These are phyloP conservation scores for Lachnum nothofagi DNA, from an alignment of 2,329 filamentous ascomycete species.

Conservation along the genomic window DNA sequence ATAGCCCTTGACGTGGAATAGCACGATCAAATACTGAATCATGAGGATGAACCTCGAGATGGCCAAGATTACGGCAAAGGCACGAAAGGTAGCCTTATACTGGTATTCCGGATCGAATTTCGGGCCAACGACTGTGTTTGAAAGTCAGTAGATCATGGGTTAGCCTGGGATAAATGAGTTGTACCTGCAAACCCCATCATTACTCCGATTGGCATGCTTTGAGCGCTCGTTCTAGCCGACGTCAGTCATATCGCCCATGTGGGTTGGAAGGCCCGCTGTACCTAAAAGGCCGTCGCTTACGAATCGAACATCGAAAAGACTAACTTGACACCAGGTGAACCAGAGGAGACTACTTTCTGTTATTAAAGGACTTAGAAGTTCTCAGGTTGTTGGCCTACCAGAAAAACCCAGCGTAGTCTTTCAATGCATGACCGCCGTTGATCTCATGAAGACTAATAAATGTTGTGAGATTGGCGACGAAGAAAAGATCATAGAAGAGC, in stretches of 20 bases:
- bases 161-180: no score
- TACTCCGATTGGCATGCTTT: not conserved
- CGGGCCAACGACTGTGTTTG: conserved; percentile 43
- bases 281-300: conserved; percentile 51
- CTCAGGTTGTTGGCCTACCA: no score
- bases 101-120: conserved; percentile 33
- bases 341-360: conserved; percentile 40
- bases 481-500: no score
- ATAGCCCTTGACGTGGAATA: conserved; percentile 22
- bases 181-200: not conserved
- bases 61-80: no score
- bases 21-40: conserved; percentile 3
- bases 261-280: conserved; percentile 49
- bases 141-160: no score
- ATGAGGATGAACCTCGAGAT: no score
- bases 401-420: conserved; percentile 49
- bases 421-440: conserved; percentile 42
- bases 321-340: conserved; percentile 57
- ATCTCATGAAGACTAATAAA: conserved; percentile 53
- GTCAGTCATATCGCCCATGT: conserved; percentile 43
- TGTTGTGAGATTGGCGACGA: conserved; percentile 48
- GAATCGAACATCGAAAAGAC: conserved; percentile 55
- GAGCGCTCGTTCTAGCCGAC: not conserved
- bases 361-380: no score
- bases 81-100: conserved; percentile 8